Evolutionary conservation across 306 rosid species (phyloP).

Genomic region (Echinosophora koreensis): DNA sequence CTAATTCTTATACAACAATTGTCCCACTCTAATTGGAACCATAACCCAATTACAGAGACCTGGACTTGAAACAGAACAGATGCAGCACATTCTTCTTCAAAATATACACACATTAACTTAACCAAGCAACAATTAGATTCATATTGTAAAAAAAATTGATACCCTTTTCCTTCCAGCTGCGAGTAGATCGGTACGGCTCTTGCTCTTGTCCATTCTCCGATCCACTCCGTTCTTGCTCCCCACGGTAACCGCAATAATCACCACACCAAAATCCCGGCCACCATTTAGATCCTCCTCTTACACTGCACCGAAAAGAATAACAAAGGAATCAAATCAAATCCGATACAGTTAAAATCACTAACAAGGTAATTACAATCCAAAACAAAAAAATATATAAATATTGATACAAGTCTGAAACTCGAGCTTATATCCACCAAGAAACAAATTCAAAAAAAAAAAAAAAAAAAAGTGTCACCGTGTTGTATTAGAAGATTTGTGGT

Average conservation of each 20-base stretch:
- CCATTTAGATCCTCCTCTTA: conserved; percentile 54
- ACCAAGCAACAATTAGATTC: conserved; percentile 37
- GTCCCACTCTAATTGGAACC: conserved; percentile 17
- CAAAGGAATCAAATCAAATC: conserved; percentile 25
- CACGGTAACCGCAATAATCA: conserved; percentile 49
- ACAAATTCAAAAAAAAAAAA: not conserved
- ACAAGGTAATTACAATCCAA: conserved; percentile 26
- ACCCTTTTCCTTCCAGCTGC: conserved; percentile 93
- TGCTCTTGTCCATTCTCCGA: conserved; percentile 85
- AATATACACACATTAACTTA: not conserved
- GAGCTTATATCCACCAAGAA: not conserved
- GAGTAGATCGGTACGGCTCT: conserved; percentile 94
- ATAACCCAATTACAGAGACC: not conserved
- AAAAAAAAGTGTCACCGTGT: not conserved
- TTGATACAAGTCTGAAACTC: not conserved
- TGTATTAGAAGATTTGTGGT: not conserved
- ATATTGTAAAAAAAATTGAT: not conserved
- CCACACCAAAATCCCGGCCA: conserved; percentile 47
- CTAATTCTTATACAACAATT: conserved; percentile 14
- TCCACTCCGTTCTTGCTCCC: conserved; percentile 65
- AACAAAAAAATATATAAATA: not conserved
- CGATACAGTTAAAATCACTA: conserved; percentile 18
- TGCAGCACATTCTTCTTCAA: conserved; percentile 11
- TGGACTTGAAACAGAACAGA: not conserved
- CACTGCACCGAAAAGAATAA: conserved; percentile 28